Conservation (phyloP, 2,329 filamentous ascomycete genomes). For the Blastomyces gilchristii region DNA sequence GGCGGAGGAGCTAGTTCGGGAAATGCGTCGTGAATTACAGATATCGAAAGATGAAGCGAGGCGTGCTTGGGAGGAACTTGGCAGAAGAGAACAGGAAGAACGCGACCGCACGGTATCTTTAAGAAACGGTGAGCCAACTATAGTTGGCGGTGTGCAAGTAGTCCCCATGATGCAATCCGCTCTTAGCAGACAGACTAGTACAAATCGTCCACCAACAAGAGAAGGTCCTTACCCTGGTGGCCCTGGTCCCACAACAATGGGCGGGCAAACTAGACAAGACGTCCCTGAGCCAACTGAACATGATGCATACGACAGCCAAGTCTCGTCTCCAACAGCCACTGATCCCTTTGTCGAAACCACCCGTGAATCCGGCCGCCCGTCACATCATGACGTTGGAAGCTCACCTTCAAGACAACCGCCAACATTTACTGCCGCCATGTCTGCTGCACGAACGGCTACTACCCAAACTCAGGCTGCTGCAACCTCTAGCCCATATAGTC, state of each 20-base stretch:
- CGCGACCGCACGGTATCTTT: conserved; percentile 77
- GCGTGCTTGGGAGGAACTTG: conserved; percentile 93
- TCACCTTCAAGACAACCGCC: conserved; percentile 24
- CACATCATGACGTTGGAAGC: conserved; percentile 30
- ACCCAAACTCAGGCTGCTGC: conserved; percentile 14
- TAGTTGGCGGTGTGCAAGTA: conserved; percentile 88
- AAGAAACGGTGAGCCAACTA: conserved; percentile 73
- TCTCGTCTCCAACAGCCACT: conserved; percentile 46
- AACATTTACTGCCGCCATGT: conserved; percentile 21
- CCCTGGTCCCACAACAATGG: conserved; percentile 23
- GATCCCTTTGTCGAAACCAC: conserved; percentile 51
- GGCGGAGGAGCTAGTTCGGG: conserved; percentile 66
- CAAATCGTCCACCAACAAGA: conserved; percentile 37
- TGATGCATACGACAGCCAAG: conserved; percentile 42
- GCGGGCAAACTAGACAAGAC: conserved; percentile 22
- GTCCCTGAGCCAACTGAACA: conserved; percentile 33
- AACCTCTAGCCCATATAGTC: conserved; percentile 29
- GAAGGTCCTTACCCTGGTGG: conserved; percentile 37
- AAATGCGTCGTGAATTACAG: conserved; percentile 84
- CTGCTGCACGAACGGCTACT: conserved; percentile 20
- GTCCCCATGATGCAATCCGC: conserved; percentile 77
- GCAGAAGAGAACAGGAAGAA: conserved; percentile 84
- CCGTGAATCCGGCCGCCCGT: conserved; percentile 23
- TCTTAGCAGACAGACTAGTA: conserved; percentile 45
- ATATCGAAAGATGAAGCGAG: conserved; percentile 96